Evolutionary conservation across 2,329 filamentous ascomycete genomes (phyloP).

Genomic region (Epichloe scottii): DNA sequence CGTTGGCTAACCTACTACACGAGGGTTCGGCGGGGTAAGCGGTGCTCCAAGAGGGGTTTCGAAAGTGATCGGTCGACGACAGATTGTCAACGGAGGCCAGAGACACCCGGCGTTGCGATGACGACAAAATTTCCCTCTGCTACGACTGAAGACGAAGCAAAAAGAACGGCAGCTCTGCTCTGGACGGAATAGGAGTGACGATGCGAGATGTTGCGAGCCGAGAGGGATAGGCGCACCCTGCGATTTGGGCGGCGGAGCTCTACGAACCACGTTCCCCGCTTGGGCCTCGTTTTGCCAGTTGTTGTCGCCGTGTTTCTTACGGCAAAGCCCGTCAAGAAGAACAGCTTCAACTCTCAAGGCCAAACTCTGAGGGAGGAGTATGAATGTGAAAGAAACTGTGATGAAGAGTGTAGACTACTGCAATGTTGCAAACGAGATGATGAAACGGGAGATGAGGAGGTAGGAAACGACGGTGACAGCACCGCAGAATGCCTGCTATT

Average conservation of each 20-base stretch:
- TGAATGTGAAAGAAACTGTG: background rate
- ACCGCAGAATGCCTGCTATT: background rate
- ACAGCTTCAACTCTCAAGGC: background rate
- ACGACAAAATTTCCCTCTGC: background rate
- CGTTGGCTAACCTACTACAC: background rate
- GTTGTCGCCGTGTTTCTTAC: background rate
- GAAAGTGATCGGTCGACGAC: background rate
- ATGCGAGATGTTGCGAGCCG: slow-evolving; percentile 1
- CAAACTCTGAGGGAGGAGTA: background rate
- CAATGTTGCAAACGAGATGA: background rate
- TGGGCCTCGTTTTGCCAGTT: slow-evolving; percentile 3
- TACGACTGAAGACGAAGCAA: background rate
- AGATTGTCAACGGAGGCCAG: background rate
- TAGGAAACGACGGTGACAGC: background rate
- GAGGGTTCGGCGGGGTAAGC: slow-evolving; percentile 1
- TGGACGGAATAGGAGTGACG: background rate
- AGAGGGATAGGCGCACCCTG: slow-evolving; percentile 1
- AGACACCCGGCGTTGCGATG: background rate
- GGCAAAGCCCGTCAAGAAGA: background rate
- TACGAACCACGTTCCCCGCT: slow-evolving; percentile 6
- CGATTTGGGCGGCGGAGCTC: slow-evolving; percentile 1
- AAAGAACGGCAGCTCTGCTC: background rate
- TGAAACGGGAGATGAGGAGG: background rate
- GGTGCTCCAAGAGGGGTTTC: background rate
- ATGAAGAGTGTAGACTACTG: background rate